Evolutionary conservation across 1,139 yeast species (phyloP), one percentile per base, ranked within the genome.

Genomic region (Yamadazyma atmosphaerica): DNA sequence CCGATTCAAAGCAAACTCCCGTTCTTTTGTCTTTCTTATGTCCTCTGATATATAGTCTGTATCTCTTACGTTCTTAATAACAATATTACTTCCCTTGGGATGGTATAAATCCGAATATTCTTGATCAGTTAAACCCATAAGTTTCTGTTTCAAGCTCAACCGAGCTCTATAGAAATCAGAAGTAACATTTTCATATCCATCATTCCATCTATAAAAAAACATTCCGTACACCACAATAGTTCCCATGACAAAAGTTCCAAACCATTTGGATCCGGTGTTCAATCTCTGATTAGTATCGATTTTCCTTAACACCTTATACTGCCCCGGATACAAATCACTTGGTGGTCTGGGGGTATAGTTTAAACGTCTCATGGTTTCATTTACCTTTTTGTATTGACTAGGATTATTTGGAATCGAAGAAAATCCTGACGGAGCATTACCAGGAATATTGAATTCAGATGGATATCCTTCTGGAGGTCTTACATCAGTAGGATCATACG

Each of bases 401-500:
- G 88, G 82, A 52, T 76, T 81, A 47, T 74, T 73, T 3, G 92
- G 90, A 13, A 81, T 61, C n/a, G 79, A 66, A 2, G 83, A 70
- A 65, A 83, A 82, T 19, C 77, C 77, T 19, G 65, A 57, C 15
- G 80, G 80, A 38, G 71, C 63, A 33, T 65, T 67, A 0, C 81
- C 77, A 0, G 86, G 85, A 4, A 78, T 59, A 43, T 72, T 66
- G 58, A 69, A 86, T 57, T 86, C 96, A 10, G 90, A 82, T 1
- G 96, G 96, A 48, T 86, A 86, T 2, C 95, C 95, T 55, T 80
- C 81, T 0, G 95, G 77, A 0, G 96, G 95, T 37, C 96, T 68
- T 27, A 68, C 58, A 56, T 86, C 96, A 0, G 77, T 63, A 0
- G 92, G 86, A 55, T 86, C 96, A 54, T 82, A 86, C 2, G 95